Base-by-base conservation (phyloP, 202 grass and related monocot genomes). In the Panicum hallii region DNA sequence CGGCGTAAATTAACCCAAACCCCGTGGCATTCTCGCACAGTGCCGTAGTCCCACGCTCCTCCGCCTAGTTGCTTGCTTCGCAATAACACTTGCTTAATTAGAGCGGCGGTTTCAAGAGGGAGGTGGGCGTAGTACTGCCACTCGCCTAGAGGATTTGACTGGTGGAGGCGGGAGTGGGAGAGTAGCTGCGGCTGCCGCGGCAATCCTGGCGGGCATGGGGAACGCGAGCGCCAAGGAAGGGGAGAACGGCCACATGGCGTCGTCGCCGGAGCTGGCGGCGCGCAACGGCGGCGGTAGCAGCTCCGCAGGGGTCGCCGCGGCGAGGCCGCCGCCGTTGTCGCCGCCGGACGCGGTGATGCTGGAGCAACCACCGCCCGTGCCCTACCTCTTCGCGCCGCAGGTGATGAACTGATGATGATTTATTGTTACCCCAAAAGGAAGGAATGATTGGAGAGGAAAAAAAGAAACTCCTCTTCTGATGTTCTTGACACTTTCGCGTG, bases 371-470 rank as follows among this genome's bases (percentile, higher is more conserved):
- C 88, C 89, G 22, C 89, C 81, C 8, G 89, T 87, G 14, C 93
- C 93, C 43, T 88, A 83, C 78, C 74, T 91, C 77, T 87, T 96
- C 80, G n/a, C 74, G 46, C 91, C 91, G 34, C 93, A 96, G 93
- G 93, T 96, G 82, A 82, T 57, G 70, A 96, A 91, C 89, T 96
- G 82, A 79, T 57, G 70, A 62, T 16, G 15, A 32, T 20, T 40
- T 55, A 34, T 70, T 72, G 12, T 10, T 65, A 20, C 54, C 20
- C 12, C 17, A 32, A 72, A 74, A 22, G 16, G 68, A 36, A 52
- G 72, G 15, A 56, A 62, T 56, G 52, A 3, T 5, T 63, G 2
- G 26, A 9, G 34, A 72, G 57, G 55, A 22, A 66, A 23, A 28
- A 81, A 72, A 43, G 26, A 26, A 26, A 26, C 26, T 15, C 23